Conservation (phyloP, 768 basidiomycete species). For the Phlebiopsis flavidoalba region DNA sequence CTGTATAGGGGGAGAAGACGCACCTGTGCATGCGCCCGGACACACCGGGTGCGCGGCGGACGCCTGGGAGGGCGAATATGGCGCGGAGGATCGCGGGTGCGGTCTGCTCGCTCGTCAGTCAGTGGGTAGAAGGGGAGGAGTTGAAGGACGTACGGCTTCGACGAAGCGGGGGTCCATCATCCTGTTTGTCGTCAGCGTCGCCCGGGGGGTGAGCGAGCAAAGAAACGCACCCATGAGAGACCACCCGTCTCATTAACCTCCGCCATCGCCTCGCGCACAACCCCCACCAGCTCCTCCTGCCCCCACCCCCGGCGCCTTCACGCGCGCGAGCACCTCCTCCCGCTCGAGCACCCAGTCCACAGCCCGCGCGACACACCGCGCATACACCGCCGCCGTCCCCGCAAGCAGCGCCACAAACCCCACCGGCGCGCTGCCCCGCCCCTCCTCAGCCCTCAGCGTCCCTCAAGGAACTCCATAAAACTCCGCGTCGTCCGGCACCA, state of each 20-base stretch:
- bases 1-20: neutral
- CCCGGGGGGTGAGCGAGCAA: neutral
- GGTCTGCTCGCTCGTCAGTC: constrained; percentile 4
- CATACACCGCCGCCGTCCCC: constrained; percentile 10
- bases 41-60: constrained; percentile 6
- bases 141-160: neutral
- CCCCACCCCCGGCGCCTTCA: neutral
- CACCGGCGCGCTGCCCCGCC: constrained; percentile 12
- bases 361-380: constrained; percentile 15
- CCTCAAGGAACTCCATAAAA: neutral
- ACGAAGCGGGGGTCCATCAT: constrained; percentile 9
- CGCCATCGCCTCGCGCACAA: constrained; percentile 12
- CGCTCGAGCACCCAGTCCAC: constrained; percentile 17
- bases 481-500: neutral
- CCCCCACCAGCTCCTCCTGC: neutral
- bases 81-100: constrained; percentile 5
- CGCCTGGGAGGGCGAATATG: constrained; percentile 1
- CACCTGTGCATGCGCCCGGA: constrained; percentile 13
- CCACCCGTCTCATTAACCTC: constrained; percentile 3
- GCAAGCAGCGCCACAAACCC: constrained; percentile 18
- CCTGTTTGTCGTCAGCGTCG: neutral
- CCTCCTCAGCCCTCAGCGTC: neutral
- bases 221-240: constrained; percentile 1
- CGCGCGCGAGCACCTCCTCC: neutral
- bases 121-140: neutral